These are phyloP conservation scores for Centrapalus pauciflorus DNA, from an alignment of 129 eudicot genomes.

Conservation along the genomic window DNA sequence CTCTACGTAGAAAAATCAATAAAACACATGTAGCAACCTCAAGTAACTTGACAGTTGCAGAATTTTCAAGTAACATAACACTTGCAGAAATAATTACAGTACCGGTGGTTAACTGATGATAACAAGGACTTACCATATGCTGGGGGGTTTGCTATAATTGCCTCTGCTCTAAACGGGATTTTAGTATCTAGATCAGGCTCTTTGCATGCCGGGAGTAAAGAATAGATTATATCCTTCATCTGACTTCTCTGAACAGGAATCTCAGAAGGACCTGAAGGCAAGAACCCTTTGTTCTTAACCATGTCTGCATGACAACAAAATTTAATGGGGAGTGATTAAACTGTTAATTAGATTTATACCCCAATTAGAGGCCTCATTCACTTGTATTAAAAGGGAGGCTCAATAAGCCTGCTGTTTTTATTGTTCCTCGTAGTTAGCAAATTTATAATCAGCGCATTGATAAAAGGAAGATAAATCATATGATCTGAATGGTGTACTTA, in stretches of 20 bases:
- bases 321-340: neutral
- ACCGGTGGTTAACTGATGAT: too few relatives aligned
- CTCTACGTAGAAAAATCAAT: neutral
- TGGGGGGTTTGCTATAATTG: conserved; percentile 97
- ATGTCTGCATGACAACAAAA: conserved; percentile 49
- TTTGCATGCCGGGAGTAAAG: conserved; percentile 86
- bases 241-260: conserved; percentile 90
- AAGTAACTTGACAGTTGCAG: too few relatives aligned
- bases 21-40: too few relatives aligned
- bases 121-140: conserved; percentile 68
- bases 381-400: neutral
- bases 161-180: conserved; percentile 88
- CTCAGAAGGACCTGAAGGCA: conserved; percentile 99
- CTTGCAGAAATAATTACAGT: too few relatives aligned
- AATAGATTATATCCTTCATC: conserved; percentile 82
- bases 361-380: conserved; percentile 7
- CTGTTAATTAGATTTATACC: neutral
- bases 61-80: neutral
- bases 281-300: conserved; percentile 98
- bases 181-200: conserved; percentile 88
- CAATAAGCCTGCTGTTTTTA: conserved; percentile 1
- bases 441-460: neutral
- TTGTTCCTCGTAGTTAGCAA: neutral
- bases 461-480: neutral
- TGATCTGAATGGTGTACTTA: neutral